Base-by-base conservation (phyloP, 1,284 basidiomycete genomes). In the Cutaneotrichosporon cutaneum region DNA sequence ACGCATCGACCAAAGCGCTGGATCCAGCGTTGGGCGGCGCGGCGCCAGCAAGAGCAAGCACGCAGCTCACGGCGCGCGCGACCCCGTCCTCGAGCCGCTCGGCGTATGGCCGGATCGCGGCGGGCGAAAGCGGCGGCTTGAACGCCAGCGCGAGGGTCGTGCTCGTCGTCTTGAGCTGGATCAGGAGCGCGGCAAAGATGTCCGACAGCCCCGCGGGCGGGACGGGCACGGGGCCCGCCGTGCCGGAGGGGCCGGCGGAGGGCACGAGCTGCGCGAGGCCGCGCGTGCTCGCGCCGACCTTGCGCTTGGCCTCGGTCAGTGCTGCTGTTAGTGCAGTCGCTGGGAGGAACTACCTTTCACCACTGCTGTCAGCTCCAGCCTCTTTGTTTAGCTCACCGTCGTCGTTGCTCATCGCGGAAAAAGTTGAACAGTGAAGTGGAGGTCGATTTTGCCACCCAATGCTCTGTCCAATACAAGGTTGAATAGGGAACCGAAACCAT, bases 81-180 rank as follows among this genome's bases (percentile, higher is more conserved):
- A 72, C 56, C 30, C 70, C 62, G 36, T 74, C 70, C n/a, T 61
- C 62, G 27, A 74, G 56, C 54, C 74, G 75, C 21, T 70, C 66
- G 39, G 77, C 66, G 59, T 74, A 70, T 36, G 57, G 57, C 48
- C 10, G 10, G 13, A 58, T 39, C n/a, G 71, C 75, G 11, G 61
- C 61, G 7, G 65, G 32, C 4, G 73, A 74, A 35, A 76, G 60
- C 1, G 77, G 77, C n/a, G 75, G 72, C 59, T 76, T 75, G 67
- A 74, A 74, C 2, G 74, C 67, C 13, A 78, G 63, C 6, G 74
- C 66, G 7, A 76, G 64, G 11, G 69, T 67, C 6, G 75, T 78
- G 24, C 63, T 64, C 9, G 60, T 62, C 26, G 73, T 70, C 32
- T 67, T 59, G 6, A 75, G 54, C 26, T 65, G 58, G 11, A 53